phyloP scores from a whole-genome alignment of 305 asterid genomes.

The Solanum hybrid region DNA sequence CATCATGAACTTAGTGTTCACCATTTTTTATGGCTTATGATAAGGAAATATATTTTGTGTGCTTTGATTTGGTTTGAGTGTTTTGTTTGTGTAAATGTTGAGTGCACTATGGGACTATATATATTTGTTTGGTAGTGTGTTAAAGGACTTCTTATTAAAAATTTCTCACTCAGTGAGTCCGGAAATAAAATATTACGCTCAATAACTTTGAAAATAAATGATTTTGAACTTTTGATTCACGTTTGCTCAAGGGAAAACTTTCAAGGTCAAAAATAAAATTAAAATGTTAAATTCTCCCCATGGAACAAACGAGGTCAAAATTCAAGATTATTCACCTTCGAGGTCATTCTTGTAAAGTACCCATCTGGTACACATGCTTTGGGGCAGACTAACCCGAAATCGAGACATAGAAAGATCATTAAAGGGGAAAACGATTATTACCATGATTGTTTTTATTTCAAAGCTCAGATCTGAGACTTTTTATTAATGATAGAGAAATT shows the following conservation, averaged over 20 bases:
- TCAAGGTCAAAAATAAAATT: neutral
- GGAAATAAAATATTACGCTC: neutral
- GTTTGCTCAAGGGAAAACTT: neutral
- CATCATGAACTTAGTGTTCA: neutral
- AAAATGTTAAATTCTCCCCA: neutral
- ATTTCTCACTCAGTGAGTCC: neutral
- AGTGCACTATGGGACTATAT: neutral
- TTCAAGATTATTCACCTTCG: neutral
- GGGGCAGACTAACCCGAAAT: rapidly evolving
- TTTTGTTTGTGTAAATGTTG: neutral
- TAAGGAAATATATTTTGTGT: neutral
- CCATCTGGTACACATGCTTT: neutral
- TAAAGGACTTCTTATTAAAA: neutral
- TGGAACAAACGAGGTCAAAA: neutral
- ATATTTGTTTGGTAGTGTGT: neutral
- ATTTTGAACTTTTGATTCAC: rapidly evolving
- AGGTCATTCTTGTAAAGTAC: neutral
- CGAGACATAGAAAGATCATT: rapidly evolving
- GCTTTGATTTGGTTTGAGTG: neutral
- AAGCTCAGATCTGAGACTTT: neutral
- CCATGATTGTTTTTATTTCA: neutral
- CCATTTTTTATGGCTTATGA: neutral
- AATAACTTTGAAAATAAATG: rapidly evolving
- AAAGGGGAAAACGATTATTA: neutral
- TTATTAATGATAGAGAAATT: neutral